These are phyloP conservation scores for Insectozyma bohioensis DNA, from an alignment of 1,139 yeast genomes.

Conservation along the genomic window DNA sequence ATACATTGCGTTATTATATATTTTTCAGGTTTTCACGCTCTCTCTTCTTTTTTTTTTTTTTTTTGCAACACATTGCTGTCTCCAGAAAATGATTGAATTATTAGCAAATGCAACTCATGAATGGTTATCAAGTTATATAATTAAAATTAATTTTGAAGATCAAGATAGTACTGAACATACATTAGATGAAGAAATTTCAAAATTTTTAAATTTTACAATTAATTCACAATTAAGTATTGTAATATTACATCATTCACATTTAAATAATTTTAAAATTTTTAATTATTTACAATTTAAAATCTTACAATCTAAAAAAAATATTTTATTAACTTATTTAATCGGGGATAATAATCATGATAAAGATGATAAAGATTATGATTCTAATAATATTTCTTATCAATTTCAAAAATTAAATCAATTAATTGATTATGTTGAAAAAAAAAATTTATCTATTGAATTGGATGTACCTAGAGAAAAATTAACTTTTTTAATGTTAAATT, in stretches of 20 bases:
- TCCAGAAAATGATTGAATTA: conserved; percentile 7
- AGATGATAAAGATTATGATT: no score
- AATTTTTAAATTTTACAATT: conserved; percentile 4
- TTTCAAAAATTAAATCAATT: conserved; percentile 5
- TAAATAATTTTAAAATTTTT: conserved; percentile 8
- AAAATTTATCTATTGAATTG: no score
- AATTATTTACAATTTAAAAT: conserved; percentile 10
- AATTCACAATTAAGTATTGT: conserved; percentile 4
- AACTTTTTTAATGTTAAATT: conserved; percentile 12
- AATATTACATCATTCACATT: conserved; percentile 4
- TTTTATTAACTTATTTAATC: conserved; percentile 5
- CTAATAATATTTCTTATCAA: conserved; percentile 4
- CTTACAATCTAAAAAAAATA: conserved; percentile 4
- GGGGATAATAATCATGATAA: no score
- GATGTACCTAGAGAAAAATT: conserved; percentile 9
- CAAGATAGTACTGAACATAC: not conserved
- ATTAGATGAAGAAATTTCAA: conserved; percentile 3
- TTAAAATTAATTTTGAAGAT: no score
- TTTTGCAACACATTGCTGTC: conserved; percentile 9
- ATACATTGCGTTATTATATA: no score
- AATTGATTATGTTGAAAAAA: no score
- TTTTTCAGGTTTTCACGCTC: not conserved
- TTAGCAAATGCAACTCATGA: conserved; percentile 4
- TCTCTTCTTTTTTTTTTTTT: not conserved
- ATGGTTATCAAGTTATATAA: conserved; percentile 10